Conservation (phyloP, 768 basidiomycete genomes). For the Flagelloscypha sp. region DNA sequence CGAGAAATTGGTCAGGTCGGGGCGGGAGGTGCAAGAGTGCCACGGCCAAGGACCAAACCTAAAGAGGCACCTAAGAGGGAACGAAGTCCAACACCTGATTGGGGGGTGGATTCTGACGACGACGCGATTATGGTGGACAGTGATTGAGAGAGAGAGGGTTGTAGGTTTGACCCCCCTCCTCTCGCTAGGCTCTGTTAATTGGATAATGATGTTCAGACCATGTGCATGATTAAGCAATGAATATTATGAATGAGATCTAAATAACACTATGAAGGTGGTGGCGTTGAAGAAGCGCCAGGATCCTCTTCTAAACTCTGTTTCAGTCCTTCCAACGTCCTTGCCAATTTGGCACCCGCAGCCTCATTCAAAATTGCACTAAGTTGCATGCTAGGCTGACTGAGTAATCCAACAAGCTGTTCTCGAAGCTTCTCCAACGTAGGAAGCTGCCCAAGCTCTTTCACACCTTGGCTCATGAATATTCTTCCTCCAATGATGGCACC, state of each 20-base stretch:
- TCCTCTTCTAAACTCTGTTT: slow-evolving; percentile 57
- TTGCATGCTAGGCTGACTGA: slow-evolving; percentile 68
- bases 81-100: slow-evolving; percentile 70
- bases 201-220: no score
- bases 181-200: no score
- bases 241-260: no score
- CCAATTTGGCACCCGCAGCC: slow-evolving; percentile 59
- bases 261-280: slow-evolving; percentile 14
- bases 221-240: no score
- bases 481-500: slow-evolving; percentile 76
- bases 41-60: slow-evolving; percentile 27
- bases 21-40: slow-evolving; percentile 46
- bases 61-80: slow-evolving; percentile 29
- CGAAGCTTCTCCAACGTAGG: slow-evolving; percentile 72
- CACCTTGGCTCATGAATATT: slow-evolving; percentile 50
- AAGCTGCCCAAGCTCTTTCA: slow-evolving; percentile 60
- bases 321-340: slow-evolving; percentile 68
- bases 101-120: slow-evolving; percentile 76
- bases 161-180: no score
- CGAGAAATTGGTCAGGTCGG: slow-evolving; percentile 38
- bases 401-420: slow-evolving; percentile 77
- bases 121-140: slow-evolving; percentile 82
- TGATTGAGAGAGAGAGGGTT: no score
- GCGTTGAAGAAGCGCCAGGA: slow-evolving; percentile 16
- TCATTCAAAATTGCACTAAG: slow-evolving; percentile 63